Evolutionary conservation across 345 rosid genomes (phyloP).

Genomic region (Arabidopsis arenosa): DNA sequence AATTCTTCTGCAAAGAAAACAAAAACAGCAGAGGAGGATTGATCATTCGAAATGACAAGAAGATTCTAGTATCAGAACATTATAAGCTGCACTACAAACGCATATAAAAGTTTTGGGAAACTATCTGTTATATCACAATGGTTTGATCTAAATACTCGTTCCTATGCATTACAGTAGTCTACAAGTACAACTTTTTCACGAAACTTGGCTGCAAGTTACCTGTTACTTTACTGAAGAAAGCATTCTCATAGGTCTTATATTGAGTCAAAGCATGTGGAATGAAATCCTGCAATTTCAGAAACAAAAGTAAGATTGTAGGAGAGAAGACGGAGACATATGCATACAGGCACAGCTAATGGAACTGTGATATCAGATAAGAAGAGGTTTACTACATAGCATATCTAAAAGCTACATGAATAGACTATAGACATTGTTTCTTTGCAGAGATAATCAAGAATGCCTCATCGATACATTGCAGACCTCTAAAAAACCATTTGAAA

Average conservation of each 20-base stretch:
- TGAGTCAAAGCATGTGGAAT: constrained; percentile 50
- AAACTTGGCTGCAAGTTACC: constrained; percentile 42
- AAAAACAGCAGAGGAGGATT: constrained; percentile 10
- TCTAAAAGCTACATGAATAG: not conserved
- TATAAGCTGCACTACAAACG: constrained; percentile 6
- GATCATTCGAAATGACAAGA: not conserved
- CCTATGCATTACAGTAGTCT: not conserved
- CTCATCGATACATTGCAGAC: constrained; percentile 2
- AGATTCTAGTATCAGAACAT: constrained; percentile 10
- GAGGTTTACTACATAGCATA: not conserved
- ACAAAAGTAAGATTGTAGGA: not conserved
- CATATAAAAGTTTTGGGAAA: not conserved
- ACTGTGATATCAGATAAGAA: too few relatives aligned
- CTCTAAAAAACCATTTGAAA: not conserved
- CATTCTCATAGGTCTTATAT: constrained; percentile 53
- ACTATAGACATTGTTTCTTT: not conserved
- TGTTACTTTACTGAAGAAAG: constrained; percentile 55
- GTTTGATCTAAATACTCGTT: not conserved
- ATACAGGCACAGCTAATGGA: not conserved
- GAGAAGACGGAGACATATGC: not conserved
- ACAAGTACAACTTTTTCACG: not conserved
- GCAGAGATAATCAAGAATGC: not conserved
- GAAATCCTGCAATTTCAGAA: constrained; percentile 48
- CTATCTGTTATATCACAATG: not conserved
- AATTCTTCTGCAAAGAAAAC: constrained; percentile 59